These are phyloP conservation scores for Schizochytrium sp. DNA, from an alignment of 108 stramenopile species.

Conservation along the genomic window DNA sequence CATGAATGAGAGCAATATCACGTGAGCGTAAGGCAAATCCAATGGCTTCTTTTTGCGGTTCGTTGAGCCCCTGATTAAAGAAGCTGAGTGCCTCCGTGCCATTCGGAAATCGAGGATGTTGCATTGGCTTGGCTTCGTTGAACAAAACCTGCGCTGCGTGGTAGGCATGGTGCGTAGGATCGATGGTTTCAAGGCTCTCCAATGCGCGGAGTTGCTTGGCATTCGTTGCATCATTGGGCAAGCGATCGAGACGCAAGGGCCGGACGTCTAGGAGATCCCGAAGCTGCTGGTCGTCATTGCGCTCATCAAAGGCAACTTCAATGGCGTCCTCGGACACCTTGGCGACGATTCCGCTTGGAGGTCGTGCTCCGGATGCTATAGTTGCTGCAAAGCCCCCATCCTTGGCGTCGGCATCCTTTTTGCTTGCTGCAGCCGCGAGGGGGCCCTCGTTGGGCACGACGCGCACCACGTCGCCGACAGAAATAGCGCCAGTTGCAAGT, in stretches of 20 bases:
- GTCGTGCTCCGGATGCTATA: too few relatives aligned
- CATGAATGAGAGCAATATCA: conserved; percentile 43
- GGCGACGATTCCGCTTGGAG: neutral
- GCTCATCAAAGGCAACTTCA: neutral
- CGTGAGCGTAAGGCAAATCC: neutral
- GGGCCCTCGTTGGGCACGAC: neutral
- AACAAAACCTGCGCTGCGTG: neutral
- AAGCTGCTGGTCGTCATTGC: neutral
- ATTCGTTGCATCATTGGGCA: neutral
- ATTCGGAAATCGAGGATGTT: neutral
- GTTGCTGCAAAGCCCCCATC: too few relatives aligned
- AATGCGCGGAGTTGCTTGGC: neutral
- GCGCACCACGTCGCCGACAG: neutral
- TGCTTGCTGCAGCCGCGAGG: neutral
- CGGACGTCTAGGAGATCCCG: neutral
- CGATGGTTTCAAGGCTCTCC: neutral
- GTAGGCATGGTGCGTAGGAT: neutral
- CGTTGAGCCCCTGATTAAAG: neutral
- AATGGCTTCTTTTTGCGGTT: neutral
- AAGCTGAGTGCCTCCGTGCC: neutral
- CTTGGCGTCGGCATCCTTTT: neutral
- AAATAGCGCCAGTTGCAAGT: neutral
- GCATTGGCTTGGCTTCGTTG: neutral
- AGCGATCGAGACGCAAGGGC: neutral
- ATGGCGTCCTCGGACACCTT: neutral